Base-by-base conservation (phyloP, 208 protist species). In the Leishmania gerbilli region DNA sequence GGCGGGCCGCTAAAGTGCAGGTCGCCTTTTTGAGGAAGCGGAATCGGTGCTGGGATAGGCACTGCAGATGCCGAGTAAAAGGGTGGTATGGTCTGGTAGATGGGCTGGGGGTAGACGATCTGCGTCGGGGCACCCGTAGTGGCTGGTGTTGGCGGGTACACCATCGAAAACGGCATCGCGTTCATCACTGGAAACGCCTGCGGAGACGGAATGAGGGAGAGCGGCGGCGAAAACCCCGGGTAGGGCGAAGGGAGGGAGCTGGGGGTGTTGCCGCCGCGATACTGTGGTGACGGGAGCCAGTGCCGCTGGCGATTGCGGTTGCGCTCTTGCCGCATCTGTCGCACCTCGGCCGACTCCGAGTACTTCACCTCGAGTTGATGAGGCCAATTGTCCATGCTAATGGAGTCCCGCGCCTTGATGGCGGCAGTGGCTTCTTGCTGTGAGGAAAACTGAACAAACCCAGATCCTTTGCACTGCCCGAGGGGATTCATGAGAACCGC, bases 381-480 rank as follows among this genome's bases (percentile, higher is more conserved):
- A 11, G 92, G 87, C 88, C 90, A 97, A 75, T 90, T 88, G 58
- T 96, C 95, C 42, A 97, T 95, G 67, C 83, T 82, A 80, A 96
- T 87, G 24, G 47, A 80, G 42, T 88, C 85, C 17, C 81, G 71
- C 65, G 90, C 91, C 2, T 88, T 80, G 64, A 98, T 87, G 34
- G 92, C 93, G 4, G 84, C 84, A 37, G 86, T 91, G 31, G 95
- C 95, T 68, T 96, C 91, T 49, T 93, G 87, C 42, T 92, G 83
- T 0, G 87, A 86, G 37, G 89, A 81, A 77, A 98, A 98, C 82
- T 96, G 93, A 27, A 96, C 95, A 85, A 98, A 98, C 8, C 95
- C 95, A 42, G 93, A 96, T 5, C 95, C 95, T 82, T 98, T 98
- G 82, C 95, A 98, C 81, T 98, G 95, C n/a, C 95, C 95, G 40